Evolutionary conservation across 352 stramenopile genomes (phyloP).

Genomic region (Phytopythium vexans): DNA sequence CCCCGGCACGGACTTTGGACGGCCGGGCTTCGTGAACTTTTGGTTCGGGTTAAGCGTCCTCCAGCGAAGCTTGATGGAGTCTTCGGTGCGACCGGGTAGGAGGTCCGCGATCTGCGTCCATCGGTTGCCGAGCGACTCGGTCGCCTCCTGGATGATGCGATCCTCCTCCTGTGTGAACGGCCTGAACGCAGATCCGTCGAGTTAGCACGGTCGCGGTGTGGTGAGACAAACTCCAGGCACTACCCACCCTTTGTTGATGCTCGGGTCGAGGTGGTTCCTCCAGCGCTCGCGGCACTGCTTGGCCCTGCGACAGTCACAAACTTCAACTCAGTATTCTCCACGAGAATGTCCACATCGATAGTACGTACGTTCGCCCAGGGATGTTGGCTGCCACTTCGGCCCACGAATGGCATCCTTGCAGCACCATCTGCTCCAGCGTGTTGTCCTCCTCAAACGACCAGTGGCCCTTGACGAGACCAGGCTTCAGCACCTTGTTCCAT

Average conservation of each 20-base stretch:
- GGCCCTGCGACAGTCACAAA: slow-evolving; percentile 45
- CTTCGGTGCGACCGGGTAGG: slow-evolving; percentile 82
- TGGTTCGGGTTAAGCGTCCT: slow-evolving; percentile 65
- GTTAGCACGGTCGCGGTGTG: background rate
- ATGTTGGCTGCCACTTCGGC: slow-evolving; percentile 59
- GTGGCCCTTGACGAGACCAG: slow-evolving; percentile 89
- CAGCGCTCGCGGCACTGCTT: slow-evolving; percentile 97
- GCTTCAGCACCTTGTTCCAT: slow-evolving; percentile 89
- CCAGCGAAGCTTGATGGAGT: slow-evolving; percentile 87
- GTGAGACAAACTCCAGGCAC: background rate
- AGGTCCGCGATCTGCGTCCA: slow-evolving; percentile 93
- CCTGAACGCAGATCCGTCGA: slow-evolving; percentile 14
- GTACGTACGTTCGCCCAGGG: slow-evolving; percentile 49
- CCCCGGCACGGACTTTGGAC: slow-evolving; percentile 55
- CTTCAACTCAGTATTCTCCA: slow-evolving; percentile 5
- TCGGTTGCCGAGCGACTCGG: slow-evolving; percentile 91
- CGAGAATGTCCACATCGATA: background rate
- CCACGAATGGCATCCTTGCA: slow-evolving; percentile 70
- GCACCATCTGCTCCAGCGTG: slow-evolving; percentile 80
- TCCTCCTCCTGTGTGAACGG: slow-evolving; percentile 91
- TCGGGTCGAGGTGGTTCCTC: slow-evolving; percentile 95
- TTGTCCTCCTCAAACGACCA: slow-evolving; percentile 92
- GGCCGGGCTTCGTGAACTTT: slow-evolving; percentile 54
- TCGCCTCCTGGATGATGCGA: slow-evolving; percentile 89
- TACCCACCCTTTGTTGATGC: slow-evolving; percentile 81